Conservation (phyloP, 139 green algal genomes). For the Ostreobium quekettii region DNA sequence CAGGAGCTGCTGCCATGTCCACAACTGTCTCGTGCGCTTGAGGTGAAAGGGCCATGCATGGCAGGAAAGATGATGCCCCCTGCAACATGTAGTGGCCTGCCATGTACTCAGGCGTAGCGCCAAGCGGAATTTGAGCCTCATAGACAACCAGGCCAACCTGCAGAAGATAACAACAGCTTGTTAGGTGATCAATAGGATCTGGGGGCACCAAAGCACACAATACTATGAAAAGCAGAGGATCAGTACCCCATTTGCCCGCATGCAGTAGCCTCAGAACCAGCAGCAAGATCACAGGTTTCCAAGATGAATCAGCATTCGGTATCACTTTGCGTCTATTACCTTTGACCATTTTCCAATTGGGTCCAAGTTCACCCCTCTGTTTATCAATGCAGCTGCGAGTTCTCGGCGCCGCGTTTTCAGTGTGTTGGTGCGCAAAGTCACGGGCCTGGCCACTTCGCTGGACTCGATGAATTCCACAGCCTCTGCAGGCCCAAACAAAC, state of each 20-base stretch:
- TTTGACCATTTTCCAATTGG: slow-evolving; percentile 95
- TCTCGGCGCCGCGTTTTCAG: slow-evolving; percentile 88
- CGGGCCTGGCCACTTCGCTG: slow-evolving; percentile 55
- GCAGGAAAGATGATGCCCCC: slow-evolving; percentile 92
- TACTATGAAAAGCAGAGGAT: slow-evolving; percentile 1
- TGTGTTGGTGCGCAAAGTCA: slow-evolving; percentile 85
- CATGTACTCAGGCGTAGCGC: slow-evolving; percentile 99
- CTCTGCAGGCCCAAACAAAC: slow-evolving; percentile 42
- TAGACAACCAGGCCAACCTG: slow-evolving; percentile 93
- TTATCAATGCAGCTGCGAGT: slow-evolving; percentile 90
- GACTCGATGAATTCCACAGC: slow-evolving; percentile 79
- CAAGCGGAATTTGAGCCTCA: slow-evolving; percentile 89
- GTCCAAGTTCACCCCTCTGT: slow-evolving; percentile 95
- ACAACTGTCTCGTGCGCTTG: slow-evolving; percentile 81
- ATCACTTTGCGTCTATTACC: no score
- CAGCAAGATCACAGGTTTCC: background rate
- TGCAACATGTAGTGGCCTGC: slow-evolving; percentile 99
- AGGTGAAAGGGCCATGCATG: slow-evolving; percentile 92
- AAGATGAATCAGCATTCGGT: no score
- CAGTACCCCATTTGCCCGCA: no score
- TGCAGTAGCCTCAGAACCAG: background rate
- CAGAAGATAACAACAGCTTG: no score
- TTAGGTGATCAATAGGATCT: no score
- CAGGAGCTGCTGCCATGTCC: slow-evolving; percentile 95
- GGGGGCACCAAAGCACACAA: background rate